phyloP scores from a whole-genome alignment of 352 stramenopile species.

The Phytophthora quininea region DNA sequence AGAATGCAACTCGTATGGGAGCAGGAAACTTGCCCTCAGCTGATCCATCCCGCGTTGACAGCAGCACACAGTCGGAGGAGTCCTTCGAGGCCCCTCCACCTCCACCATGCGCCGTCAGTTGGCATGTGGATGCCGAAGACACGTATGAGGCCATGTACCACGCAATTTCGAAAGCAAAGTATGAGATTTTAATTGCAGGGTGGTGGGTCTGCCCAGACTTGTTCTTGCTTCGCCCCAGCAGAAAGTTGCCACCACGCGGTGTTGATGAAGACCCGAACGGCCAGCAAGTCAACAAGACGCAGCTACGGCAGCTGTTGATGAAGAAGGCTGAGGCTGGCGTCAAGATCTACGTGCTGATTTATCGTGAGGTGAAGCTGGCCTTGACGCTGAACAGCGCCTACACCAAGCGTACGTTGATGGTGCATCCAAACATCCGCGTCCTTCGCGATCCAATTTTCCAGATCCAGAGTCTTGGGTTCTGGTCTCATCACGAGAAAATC shows the following conservation, averaged over 20 bases:
- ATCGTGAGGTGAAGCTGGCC: slow-evolving; percentile 90
- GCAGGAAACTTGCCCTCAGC: slow-evolving; percentile 26
- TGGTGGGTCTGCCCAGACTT: slow-evolving; percentile 91
- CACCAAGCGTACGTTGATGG: slow-evolving; percentile 79
- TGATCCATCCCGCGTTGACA: slow-evolving; percentile 43
- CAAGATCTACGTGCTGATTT: slow-evolving; percentile 92
- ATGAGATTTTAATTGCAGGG: slow-evolving; percentile 90
- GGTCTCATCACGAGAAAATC: slow-evolving; percentile 95
- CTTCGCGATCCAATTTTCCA: slow-evolving; percentile 91
- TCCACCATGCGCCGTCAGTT: slow-evolving; percentile 70
- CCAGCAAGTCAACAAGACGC: slow-evolving; percentile 66
- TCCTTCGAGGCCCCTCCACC: slow-evolving; percentile 50
- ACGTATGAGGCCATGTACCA: slow-evolving; percentile 88
- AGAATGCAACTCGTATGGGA: slow-evolving; percentile 30
- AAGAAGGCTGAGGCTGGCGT: slow-evolving; percentile 82
- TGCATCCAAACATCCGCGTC: slow-evolving; percentile 89
- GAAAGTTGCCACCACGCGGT: slow-evolving; percentile 51
- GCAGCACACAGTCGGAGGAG: slow-evolving; percentile 66
- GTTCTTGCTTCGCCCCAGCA: slow-evolving; percentile 72
- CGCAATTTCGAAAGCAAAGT: slow-evolving; percentile 86
- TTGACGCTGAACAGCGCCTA: slow-evolving; percentile 89
- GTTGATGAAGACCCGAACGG: slow-evolving; percentile 32
- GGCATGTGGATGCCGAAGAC: slow-evolving; percentile 88
- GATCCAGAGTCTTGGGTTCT: slow-evolving; percentile 90
- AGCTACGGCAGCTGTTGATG: slow-evolving; percentile 79